Evolutionary conservation across 1,284 basidiomycete genomes (phyloP).

Genomic region (Sporisorium exsertum): DNA sequence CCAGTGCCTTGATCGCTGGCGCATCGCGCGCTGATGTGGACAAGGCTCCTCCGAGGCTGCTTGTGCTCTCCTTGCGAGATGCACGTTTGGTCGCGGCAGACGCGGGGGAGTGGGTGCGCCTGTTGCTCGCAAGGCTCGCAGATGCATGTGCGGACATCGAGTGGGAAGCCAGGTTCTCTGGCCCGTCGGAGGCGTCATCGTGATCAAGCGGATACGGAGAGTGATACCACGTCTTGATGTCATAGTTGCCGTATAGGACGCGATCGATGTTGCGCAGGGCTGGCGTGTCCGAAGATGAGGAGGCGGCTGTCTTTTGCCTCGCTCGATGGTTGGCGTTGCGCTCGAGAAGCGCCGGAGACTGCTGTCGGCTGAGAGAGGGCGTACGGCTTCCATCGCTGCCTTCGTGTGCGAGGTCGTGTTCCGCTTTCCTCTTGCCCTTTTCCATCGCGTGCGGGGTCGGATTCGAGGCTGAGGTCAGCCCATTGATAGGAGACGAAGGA

Average conservation of each 20-base stretch:
- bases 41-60: conserved; percentile 23
- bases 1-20: conserved; percentile 29
- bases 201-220: conserved; percentile 67
- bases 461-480: background rate
- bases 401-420: conserved; percentile 22
- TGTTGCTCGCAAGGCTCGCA: background rate
- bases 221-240: conserved; percentile 69
- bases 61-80: conserved; percentile 21
- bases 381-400: conserved; percentile 32
- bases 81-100: conserved; percentile 7
- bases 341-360: conserved; percentile 28
- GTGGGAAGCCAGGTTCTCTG: conserved; percentile 7
- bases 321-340: conserved; percentile 11
- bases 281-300: conserved; percentile 19
- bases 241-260: conserved; percentile 65
- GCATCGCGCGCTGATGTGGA: conserved; percentile 29
- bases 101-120: conserved; percentile 32
- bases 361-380: conserved; percentile 35
- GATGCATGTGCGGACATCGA: conserved; percentile 2
- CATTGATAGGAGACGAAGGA: conserved; percentile 7
- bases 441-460: conserved; percentile 10
- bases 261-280: conserved; percentile 50
- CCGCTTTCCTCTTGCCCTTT: conserved; percentile 42
- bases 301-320: conserved; percentile 12
- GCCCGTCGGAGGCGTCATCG: conserved; percentile 24